These are phyloP conservation scores for Ceratobasidium sp. DNA, from an alignment of 1,284 basidiomycete genomes.

Conservation along the genomic window DNA sequence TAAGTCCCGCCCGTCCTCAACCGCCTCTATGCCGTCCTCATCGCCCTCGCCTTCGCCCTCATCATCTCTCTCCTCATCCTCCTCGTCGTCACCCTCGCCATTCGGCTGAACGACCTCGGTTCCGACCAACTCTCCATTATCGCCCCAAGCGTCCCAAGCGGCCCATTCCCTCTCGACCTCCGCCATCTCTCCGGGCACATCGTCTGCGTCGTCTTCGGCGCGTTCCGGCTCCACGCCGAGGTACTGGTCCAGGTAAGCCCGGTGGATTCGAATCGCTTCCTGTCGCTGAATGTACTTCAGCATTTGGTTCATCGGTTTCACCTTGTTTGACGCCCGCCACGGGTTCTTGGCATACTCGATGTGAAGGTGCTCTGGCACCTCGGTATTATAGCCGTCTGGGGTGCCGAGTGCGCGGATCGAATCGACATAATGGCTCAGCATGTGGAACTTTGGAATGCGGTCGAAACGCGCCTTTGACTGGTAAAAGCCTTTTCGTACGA, in stretches of 20 bases:
- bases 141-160: too few relatives aligned
- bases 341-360: constrained; percentile 45
- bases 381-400: constrained; percentile 46
- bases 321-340: constrained; percentile 45
- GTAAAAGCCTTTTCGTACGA: not conserved
- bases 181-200: too few relatives aligned
- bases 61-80: not conserved
- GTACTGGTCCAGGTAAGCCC: constrained; percentile 21
- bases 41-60: not conserved
- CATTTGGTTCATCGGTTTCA: constrained; percentile 40
- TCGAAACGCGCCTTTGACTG: not conserved
- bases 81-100: not conserved
- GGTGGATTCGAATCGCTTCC: constrained; percentile 15
- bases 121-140: too few relatives aligned
- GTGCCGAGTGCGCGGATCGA: constrained; percentile 39
- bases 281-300: constrained; percentile 37
- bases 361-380: constrained; percentile 46
- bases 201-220: too few relatives aligned
- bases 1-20: not conserved
- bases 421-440: constrained; percentile 39
- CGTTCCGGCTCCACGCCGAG: not conserved
- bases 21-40: not conserved
- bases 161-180: too few relatives aligned
- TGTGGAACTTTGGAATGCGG: constrained; percentile 32
- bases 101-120: too few relatives aligned